These are phyloP conservation scores for Coffea humblotiana DNA, from an alignment of 305 asterid species.

Conservation along the genomic window DNA sequence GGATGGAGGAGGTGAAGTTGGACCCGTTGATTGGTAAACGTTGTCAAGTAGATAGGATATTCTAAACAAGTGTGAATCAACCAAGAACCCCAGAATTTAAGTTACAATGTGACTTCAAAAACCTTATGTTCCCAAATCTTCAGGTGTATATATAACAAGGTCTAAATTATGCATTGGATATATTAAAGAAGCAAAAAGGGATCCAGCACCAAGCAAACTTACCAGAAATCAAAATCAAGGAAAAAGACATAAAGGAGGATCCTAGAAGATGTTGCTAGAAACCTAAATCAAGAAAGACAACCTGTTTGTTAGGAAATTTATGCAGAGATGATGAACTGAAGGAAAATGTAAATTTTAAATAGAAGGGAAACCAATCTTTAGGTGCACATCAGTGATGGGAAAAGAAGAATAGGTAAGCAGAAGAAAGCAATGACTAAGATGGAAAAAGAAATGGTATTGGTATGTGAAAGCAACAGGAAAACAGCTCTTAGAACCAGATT, in stretches of 20 bases:
- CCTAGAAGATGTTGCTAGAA: slow-evolving; percentile 76
- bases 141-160: slow-evolving; percentile 8
- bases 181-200: neutral
- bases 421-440: neutral
- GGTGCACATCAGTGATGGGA: too few relatives aligned
- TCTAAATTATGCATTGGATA: neutral
- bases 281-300: slow-evolving; percentile 78
- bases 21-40: too few relatives aligned
- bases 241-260: slow-evolving; percentile 60
- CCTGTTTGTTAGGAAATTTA: slow-evolving; percentile 58
- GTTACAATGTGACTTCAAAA: neutral
- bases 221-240: slow-evolving; percentile 60
- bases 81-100: neutral
- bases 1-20: too few relatives aligned
- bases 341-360: too few relatives aligned
- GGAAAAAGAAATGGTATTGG: neutral
- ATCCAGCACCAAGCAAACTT: slow-evolving; percentile 41
- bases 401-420: neutral
- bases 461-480: neutral
- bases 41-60: neutral
- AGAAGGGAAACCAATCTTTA: too few relatives aligned
- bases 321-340: too few relatives aligned
- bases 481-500: neutral
- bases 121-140: too few relatives aligned
- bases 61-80: neutral